Evolutionary conservation across 176 grass and related monocot species (phyloP), one percentile per base, ranked within the genome.

Genomic region (Carex pumila): DNA sequence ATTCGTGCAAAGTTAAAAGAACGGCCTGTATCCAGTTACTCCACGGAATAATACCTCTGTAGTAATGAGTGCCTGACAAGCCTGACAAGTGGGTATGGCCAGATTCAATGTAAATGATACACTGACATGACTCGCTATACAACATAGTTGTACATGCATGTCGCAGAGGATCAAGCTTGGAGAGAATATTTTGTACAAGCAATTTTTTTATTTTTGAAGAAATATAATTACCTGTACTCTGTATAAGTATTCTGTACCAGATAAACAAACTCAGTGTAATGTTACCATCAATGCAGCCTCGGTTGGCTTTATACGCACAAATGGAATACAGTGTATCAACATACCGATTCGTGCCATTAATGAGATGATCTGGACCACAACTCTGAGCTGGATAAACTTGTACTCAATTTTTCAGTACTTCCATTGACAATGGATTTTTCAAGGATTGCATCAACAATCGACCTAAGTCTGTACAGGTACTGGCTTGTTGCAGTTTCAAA

Each of bases 381-480:
- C 14, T 78, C 73, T 57, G 73, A 78, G 49, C 49, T 78, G 73
- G 73, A 78, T 77, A 56, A 75, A 77, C 50, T 18, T 56, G 73
- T 77, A 32, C 29, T 57, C 45, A 54, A 75, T 3, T 53, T 37
- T 31, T 75, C 19, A 30, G 47, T 53, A 75, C 47, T 75, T 75
- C 45, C 49, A 31, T 73, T 75, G 47, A 75, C 71, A 75, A 75
- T 30, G 47, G 71, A 0, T 12, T 29, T 75, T 75, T 54, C 71
- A 75, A 14, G 11, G 45, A 30, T 54, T 75, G 71, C 68, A 68
- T 37, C 17, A 18, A 55, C 25, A 57, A 18, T 53, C 52, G 34
- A 2, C 7, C 18, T 71, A 43, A 71, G 12, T 56, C 73, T 77
- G 73, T 77, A 77, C 71, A 29, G 12, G 50, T 57, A 31, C 25